Base-by-base conservation (phyloP, 805 yeast genomes). In the Pichia manshurica region DNA sequence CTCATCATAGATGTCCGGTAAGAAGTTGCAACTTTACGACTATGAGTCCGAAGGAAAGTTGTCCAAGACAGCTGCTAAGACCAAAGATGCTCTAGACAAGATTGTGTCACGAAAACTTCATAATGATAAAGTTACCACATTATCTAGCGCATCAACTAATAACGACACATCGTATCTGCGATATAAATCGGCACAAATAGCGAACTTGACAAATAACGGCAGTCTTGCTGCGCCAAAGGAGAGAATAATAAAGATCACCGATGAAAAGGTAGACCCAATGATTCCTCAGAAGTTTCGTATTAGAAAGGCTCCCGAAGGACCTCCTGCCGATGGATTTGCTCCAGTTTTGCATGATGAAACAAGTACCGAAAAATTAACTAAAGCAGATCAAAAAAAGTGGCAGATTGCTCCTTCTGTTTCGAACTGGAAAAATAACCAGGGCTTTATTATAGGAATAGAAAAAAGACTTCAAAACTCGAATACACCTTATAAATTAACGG, bases 371-470 rank as follows among this genome's bases (percentile, higher is more conserved):
- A 69, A 74, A 57, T 62, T 84, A 17, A 77, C 89, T 0, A 77
- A 78, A 23, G 87, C 83, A 54, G 95, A 89, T 45, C 85, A 81
- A 53, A 79, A 77, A 23, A 74, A 78, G 51, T 91, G 97, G 96
- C 74, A 75, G 42, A 88, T 93, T 28, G 98, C 98, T 0, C 82
- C 96, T 0, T 87, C 95, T 1, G 78, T 91, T 0, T 91, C 98
- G 1, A 88, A 87, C 63, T 93, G 98, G 97, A 90, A 89, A 64
- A 93, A 93, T 63, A 87, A 90, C 16, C 84, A 86, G 56, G 97
- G 98, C 1, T 87, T 81, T 60, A 81, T 96, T 0, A 82, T 90
- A 39, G 80, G 84, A 0, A 64, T 90, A 36, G 96, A 89, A 46
- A 86, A 84, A 58, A 71, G 97, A 50, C 69, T 87, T 47, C 82